Conservation (phyloP, 495 filamentous ascomycete genomes). For the Annulohypoxylon stygium region DNA sequence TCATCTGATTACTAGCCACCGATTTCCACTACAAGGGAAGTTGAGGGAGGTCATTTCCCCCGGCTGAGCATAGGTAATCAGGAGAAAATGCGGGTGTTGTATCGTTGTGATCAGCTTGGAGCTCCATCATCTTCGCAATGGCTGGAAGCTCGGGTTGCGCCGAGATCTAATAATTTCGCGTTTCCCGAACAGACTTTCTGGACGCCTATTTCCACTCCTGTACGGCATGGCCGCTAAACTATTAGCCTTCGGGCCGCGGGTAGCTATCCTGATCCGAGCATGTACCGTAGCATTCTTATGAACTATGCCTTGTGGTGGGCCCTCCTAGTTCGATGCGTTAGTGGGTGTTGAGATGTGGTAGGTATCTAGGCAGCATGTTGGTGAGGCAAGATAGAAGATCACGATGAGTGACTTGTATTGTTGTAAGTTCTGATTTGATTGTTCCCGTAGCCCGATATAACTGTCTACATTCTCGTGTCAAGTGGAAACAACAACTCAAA, state of each 20-base stretch:
- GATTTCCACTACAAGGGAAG: not conserved
- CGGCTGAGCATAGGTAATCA: not conserved
- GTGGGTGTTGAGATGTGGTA: not conserved
- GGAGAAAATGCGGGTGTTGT: constrained; percentile 2
- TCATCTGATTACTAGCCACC: not conserved
- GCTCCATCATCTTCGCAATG: constrained; percentile 1
- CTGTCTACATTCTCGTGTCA: not conserved
- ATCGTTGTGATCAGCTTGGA: not conserved
- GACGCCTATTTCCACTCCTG: not conserved
- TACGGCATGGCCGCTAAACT: constrained; percentile 1
- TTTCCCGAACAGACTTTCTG: constrained; percentile 22
- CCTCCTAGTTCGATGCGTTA: not conserved
- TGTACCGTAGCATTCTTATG: not conserved
- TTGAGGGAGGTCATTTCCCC: not conserved
- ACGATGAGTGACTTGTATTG: not conserved
- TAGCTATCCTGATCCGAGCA: not conserved
- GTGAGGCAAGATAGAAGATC: not conserved
- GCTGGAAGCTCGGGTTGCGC: constrained; percentile 21
- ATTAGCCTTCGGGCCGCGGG: not conserved
- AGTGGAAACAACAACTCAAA: not conserved
- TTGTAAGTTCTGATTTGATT: not conserved
- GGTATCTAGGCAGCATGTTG: not conserved
- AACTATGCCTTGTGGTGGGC: constrained; percentile 1
- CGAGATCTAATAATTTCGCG: constrained; percentile 29
- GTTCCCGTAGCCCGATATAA: constrained; percentile 1